phyloP scores from a whole-genome alignment of 192 early-diverging fungal species.

The Coemansia sp. region DNA sequence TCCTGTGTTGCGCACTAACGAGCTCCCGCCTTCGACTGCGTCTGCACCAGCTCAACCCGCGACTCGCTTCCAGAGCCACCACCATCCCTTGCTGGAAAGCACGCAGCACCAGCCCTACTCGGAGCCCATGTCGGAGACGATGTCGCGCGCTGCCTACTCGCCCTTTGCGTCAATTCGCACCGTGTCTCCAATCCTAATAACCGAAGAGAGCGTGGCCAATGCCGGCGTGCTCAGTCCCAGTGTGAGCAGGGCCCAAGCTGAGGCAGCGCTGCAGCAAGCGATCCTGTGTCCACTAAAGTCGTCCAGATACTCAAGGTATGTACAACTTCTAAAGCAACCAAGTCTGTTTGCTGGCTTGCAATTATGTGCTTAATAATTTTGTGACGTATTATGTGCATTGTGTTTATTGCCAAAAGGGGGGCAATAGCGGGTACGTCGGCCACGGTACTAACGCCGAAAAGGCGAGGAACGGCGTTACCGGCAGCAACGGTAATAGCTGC shows the following conservation, averaged over 20 bases:
- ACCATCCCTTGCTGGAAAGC: conserved; percentile 35
- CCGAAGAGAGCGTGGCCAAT: background rate
- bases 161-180: conserved; percentile 48
- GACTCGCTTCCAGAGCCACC: background rate
- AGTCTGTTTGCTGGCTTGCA: background rate
- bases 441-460: background rate
- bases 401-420: conserved; percentile 6
- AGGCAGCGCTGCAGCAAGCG: conserved; percentile 39
- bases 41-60: background rate
- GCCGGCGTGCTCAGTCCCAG: background rate
- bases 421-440: conserved; percentile 2
- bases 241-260: conserved; percentile 25
- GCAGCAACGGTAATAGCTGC: background rate
- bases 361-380: conserved; percentile 3
- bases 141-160: conserved; percentile 24
- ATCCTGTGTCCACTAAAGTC: conserved; percentile 34
- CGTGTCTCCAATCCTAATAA: conserved; percentile 30
- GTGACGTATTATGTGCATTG: background rate
- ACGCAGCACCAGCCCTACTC: background rate
- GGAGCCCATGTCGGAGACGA: background rate
- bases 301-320: conserved; percentile 12
- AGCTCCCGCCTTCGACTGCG: background rate
- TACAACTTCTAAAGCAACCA: background rate
- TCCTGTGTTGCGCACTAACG: background rate
- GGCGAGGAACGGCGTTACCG: background rate